Base-by-base conservation (phyloP, 306 rosid genomes). In the Pyrus bretschneideri region DNA sequence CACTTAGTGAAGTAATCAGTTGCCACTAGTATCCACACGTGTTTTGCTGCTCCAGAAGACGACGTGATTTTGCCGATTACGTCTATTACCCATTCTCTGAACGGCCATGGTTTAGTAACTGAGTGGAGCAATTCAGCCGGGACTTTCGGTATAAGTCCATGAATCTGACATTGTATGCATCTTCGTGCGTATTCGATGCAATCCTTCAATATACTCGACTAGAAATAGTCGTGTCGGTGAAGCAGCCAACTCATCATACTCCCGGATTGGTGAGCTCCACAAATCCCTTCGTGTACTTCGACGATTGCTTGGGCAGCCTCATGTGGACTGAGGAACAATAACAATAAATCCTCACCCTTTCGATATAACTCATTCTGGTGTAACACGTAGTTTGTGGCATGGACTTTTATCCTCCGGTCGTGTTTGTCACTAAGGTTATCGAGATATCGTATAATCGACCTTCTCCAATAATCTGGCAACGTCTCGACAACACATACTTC, bases 81-180 rank as follows among this genome's bases (percentile, higher is more conserved):
- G 2, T 35, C 2, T 2, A 35, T 35, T 1, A 9, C 9, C 40
- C 9, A 35, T 6, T 2, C 9, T 35, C 0, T 35, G 0, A 35
- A 35, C 9, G 40, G 0, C 40, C 40, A 35, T 6, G 40, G 40
- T 35, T 35, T 35, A 0, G 40, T 6, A 1, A 35, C 2, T 0
- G 0, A 6, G 1, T 35, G 8, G 0, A 35, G 9, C 0, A 1
- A 6, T 35, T 35, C 40, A 0, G 8, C 2, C 1, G 9, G 0
- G 9, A 35, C 40, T 1, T 0, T 35, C 0, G 1, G 2, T 35
- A 35, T 6, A 35, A 0, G 9, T 0, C 9, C 40, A 6, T 35
- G 2, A 6, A 35, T 35, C 0, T 35, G 40, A 6, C 9, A 35
- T 0, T 35, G 0, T 6, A 35, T 1, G 1, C 0, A 35, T 1